Percentiles rank a stretch among this genome's conserved stretches.
Conservation (phyloP, 257 asterid genomes). For the Gentiana straminea region DNA sequence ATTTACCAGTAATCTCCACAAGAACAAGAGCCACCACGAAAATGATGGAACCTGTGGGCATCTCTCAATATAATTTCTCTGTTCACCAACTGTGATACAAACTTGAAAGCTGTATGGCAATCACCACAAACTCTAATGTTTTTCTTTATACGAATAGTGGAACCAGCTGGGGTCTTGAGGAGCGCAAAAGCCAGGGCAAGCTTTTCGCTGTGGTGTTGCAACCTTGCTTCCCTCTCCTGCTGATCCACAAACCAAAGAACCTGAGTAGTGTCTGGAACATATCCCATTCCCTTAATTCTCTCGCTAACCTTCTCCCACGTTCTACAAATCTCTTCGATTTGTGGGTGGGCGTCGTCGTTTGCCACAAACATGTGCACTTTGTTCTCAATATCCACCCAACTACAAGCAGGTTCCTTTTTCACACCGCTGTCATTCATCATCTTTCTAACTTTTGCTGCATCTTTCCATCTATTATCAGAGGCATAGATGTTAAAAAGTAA, state of each 20-base stretch:
- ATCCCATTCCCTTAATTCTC: conserved; percentile 51
- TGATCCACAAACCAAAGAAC: conserved; percentile 57
- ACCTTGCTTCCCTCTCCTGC: conserved; percentile 57
- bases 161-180: conserved; percentile 36
- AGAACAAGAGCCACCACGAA: conserved; percentile 57
- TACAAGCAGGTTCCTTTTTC: conserved; percentile 84
- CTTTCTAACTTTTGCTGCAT: conserved; percentile 72
- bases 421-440: conserved; percentile 66
- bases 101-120: conserved; percentile 64
- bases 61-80: conserved; percentile 72
- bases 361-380: conserved; percentile 62
- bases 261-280: conserved; percentile 65
- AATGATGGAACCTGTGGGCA: conserved; percentile 72
- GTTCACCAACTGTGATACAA: conserved; percentile 44
- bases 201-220: conserved; percentile 71
- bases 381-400: conserved; percentile 83
- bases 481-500: conserved; percentile 68
- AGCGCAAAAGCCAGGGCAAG: conserved; percentile 78
- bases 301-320: conserved; percentile 52
- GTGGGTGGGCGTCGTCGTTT: conserved; percentile 61
- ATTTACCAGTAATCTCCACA: conserved; percentile 78
- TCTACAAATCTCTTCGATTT: conserved; percentile 35
- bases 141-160: conserved; percentile 59
- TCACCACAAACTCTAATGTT: conserved; percentile 85
- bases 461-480: conserved; percentile 50